Conservation (phyloP, 2,329 filamentous ascomycete genomes). For the Calonectria multiphialidica region DNA sequence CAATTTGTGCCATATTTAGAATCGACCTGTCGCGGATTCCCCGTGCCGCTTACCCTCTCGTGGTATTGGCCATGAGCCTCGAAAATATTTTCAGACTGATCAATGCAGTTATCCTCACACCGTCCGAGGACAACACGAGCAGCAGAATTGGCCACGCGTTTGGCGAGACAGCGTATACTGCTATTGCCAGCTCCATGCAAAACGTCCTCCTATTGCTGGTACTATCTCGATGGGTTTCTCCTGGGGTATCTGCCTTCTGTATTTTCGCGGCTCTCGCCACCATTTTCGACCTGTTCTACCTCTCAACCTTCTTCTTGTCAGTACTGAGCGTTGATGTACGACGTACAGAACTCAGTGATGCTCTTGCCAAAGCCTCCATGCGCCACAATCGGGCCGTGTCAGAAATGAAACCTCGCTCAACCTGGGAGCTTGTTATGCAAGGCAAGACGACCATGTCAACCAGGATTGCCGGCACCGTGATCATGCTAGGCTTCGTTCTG, state of each 20-base stretch:
- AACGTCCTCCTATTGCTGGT: constrained; percentile 76
- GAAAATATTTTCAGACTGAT: constrained; percentile 85
- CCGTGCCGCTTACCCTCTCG: constrained; percentile 79
- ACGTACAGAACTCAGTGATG: constrained; percentile 80
- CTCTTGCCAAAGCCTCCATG: constrained; percentile 69
- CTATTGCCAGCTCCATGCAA: constrained; percentile 75
- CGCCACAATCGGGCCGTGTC: constrained; percentile 49
- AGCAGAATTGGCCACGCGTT: constrained; percentile 80
- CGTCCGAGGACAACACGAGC: constrained; percentile 75
- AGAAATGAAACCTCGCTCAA: constrained; percentile 38
- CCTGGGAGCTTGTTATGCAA: constrained; percentile 73
- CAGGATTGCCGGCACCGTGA: constrained; percentile 79
- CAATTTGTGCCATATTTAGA: constrained; percentile 80
- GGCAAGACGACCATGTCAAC: constrained; percentile 78
- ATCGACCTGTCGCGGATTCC: constrained; percentile 83
- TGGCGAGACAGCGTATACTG: constrained; percentile 78
- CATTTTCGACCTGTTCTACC: constrained; percentile 81
- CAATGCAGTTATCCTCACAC: constrained; percentile 80
- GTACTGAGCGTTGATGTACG: constrained; percentile 85
- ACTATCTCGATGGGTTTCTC: constrained; percentile 75
- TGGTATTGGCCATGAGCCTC: constrained; percentile 81
- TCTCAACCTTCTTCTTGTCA: constrained; percentile 84
- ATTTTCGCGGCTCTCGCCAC: constrained; percentile 81
- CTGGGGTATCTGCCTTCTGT: constrained; percentile 81
- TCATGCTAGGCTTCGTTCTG: constrained; percentile 79